Evolutionary conservation across 2,329 filamentous ascomycete genomes (phyloP), one percentile per base, ranked within the genome.

Genomic region (Pseudogymnoascus sp.): DNA sequence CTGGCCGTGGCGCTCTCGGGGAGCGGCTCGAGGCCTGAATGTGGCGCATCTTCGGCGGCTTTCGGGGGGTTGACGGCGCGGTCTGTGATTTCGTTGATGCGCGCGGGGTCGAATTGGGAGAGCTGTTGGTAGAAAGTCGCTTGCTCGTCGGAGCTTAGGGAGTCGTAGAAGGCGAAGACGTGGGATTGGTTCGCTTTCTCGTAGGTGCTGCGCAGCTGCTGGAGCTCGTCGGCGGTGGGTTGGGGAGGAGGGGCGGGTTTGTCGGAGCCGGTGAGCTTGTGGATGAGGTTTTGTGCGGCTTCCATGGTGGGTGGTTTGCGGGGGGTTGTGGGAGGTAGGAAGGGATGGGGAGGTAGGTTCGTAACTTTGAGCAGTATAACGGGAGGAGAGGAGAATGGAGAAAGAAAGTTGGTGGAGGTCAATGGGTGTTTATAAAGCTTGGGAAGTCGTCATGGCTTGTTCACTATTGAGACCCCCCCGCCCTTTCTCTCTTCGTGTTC

Each of bases 1-100:
- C 92, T 97, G 61, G 93, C 95, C 59, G 86, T 91, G 59, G 91
- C 91, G 64, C 88, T 86, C 56, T 91, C 88, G 67, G 95, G 95
- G 24, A 99, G 86, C 61, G 93, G 93, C 77, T 97, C 91, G 73
- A 97, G 86, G 35, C 76, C 76, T 1, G 66, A 53, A 60, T 68
- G 67, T 8, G 68, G 65, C 26, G 63, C 67, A 14, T 64, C 69
- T 67, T 68, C 65, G 65, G 86, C 81, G 62, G 78, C 67, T 71
- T 87, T 82, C 66, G 88, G 85, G 31, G 93, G 90, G 78, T 92
- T 85, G 67, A 97, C 82, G 65, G 93, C 91, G 74, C 84, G 87
- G 69, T 93, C 80, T 72, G 90, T 88, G 76, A 97, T 88, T 70
- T 88, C 84, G 80, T 95, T 96, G 83, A 97, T 93, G 78, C 90